Evolutionary conservation across 345 rosid genomes (phyloP).

Genomic region (Mercurialis annua): DNA sequence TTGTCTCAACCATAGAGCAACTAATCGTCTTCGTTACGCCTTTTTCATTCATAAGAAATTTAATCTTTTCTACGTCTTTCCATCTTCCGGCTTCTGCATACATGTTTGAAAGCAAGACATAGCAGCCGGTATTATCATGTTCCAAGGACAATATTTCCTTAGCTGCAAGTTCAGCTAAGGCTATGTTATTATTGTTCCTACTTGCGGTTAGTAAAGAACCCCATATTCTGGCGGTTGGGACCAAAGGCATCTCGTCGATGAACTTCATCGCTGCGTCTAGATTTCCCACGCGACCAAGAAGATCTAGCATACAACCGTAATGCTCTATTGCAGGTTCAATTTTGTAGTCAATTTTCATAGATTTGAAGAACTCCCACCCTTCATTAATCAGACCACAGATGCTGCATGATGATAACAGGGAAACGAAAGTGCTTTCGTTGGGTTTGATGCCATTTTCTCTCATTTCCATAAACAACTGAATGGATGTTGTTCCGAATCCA

Average conservation of each 20-base stretch:
- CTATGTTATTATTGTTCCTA: slow-evolving; percentile 47
- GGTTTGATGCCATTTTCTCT: slow-evolving; percentile 44
- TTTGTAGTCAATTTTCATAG: slow-evolving; percentile 53
- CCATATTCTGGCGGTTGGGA: slow-evolving; percentile 68
- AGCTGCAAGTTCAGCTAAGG: slow-evolving; percentile 55
- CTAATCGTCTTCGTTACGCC: slow-evolving; percentile 47
- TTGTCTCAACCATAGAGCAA: slow-evolving; percentile 39
- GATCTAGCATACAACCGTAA: slow-evolving; percentile 72
- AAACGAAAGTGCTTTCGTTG: slow-evolving; percentile 61
- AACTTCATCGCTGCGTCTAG: slow-evolving; percentile 48
- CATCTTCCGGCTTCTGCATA: slow-evolving; percentile 73
- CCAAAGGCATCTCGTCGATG: slow-evolving; percentile 54
- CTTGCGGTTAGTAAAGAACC: slow-evolving; percentile 73
- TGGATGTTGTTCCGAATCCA: slow-evolving; percentile 49
- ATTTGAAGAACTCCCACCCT: slow-evolving; percentile 64
- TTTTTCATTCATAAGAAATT: slow-evolving; percentile 46
- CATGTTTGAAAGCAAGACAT: slow-evolving; percentile 63
- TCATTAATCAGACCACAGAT: slow-evolving; percentile 61
- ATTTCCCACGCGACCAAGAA: slow-evolving; percentile 59
- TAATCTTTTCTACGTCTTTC: slow-evolving; percentile 57
- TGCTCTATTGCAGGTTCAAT: slow-evolving; percentile 77
- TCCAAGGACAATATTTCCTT: slow-evolving; percentile 37
- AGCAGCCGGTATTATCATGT: slow-evolving; percentile 76
- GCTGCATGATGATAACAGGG: slow-evolving; percentile 67
- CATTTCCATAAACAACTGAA: slow-evolving; percentile 53